Evolutionary conservation across 2,329 filamentous ascomycete species (phyloP).

Genomic region (Intubia oerlemansii): DNA sequence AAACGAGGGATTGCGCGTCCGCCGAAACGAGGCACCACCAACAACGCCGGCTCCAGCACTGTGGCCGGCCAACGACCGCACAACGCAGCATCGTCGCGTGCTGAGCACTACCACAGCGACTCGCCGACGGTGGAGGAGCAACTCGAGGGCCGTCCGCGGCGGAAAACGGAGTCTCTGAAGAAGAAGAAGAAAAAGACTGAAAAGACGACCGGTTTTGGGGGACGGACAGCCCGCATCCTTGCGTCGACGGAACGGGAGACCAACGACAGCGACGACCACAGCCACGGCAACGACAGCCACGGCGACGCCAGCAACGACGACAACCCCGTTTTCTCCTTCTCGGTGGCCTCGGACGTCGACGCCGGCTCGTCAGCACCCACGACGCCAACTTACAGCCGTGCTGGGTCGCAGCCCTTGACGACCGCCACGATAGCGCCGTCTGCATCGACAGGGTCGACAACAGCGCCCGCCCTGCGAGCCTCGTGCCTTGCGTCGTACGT

Average conservation of each 20-base stretch:
- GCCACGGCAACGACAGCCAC: slow-evolving; percentile 11
- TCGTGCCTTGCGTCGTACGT: too few relatives aligned
- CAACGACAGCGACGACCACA: slow-evolving; percentile 13
- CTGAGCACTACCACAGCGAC: too few relatives aligned
- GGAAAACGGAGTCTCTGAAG: too few relatives aligned
- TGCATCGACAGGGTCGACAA: too few relatives aligned
- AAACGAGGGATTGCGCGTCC: slow-evolving; percentile 44
- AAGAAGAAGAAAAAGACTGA: not conserved
- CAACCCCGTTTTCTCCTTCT: slow-evolving; percentile 24
- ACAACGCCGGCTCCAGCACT: not conserved
- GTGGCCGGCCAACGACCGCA: too few relatives aligned
- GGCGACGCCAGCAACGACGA: not conserved
- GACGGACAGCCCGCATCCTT: slow-evolving; percentile 2
- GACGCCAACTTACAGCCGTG: slow-evolving; percentile 19
- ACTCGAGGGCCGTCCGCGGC: too few relatives aligned
- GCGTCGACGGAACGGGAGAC: slow-evolving; percentile 6
- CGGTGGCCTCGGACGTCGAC: slow-evolving; percentile 24
- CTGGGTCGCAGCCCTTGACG: slow-evolving; percentile 16
- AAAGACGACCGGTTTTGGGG: not conserved
- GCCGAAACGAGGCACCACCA: slow-evolving; percentile 14
- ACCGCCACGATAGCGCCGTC: too few relatives aligned
- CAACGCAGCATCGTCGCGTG: too few relatives aligned
- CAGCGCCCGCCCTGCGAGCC: too few relatives aligned
- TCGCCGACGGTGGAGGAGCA: too few relatives aligned
- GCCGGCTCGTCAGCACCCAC: slow-evolving; percentile 14